Evolutionary conservation across 73 alveolate genomes (phyloP).

Genomic region (Tetrahymena malaccensis): DNA sequence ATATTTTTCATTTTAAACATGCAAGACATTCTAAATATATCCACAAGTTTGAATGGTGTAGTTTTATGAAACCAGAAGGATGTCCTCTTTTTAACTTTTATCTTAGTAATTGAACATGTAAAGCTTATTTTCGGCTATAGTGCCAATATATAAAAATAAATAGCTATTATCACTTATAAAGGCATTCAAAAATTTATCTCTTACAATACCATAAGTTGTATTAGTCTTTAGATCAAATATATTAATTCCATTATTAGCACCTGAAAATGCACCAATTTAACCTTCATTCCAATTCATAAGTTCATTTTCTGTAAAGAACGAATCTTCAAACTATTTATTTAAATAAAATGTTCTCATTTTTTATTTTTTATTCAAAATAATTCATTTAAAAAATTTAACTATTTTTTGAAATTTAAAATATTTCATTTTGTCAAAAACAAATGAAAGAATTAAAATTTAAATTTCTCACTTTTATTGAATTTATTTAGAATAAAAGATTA

Average conservation of each 20-base stretch:
- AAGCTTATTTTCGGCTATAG: not conserved
- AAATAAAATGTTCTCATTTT: too few species aligned
- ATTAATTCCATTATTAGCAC: not conserved
- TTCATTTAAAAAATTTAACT: too few species aligned
- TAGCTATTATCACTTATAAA: too few species aligned
- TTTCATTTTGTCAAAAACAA: too few species aligned
- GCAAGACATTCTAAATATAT: not conserved
- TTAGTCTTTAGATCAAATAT: not conserved
- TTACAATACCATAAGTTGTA: too few species aligned
- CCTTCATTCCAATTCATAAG: not conserved
- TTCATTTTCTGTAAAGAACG: not conserved
- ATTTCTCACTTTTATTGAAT: too few species aligned
- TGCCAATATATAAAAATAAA: not conserved
- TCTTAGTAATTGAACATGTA: too few species aligned
- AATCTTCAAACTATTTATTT: not conserved
- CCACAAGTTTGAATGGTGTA: not conserved
- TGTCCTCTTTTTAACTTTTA: not conserved
- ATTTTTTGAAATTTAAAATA: too few species aligned
- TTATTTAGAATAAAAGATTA: too few species aligned
- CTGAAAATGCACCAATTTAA: not conserved
- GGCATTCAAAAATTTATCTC: not conserved
- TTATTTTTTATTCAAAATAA: too few species aligned
- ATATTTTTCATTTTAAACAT: too few species aligned
- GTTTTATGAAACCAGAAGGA: not conserved
- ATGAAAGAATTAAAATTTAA: too few species aligned